These are phyloP conservation scores for Gyromitra esculenta DNA, from an alignment of 2,329 filamentous ascomycete species.

Conservation along the genomic window DNA sequence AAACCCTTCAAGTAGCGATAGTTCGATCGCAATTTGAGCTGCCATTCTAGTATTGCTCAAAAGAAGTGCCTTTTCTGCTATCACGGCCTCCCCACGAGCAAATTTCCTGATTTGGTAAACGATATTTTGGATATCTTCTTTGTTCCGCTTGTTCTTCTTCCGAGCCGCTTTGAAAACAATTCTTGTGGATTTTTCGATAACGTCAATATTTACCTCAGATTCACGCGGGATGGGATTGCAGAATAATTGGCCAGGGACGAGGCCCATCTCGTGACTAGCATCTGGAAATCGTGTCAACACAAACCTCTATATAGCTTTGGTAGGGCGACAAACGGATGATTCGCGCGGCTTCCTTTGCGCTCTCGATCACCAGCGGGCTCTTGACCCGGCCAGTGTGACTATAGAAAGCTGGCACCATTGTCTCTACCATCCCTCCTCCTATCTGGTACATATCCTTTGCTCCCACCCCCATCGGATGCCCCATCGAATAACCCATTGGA, in stretches of 20 bases:
- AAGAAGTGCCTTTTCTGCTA: conserved; percentile 76
- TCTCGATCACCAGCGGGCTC: conserved; percentile 78
- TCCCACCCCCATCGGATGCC: not conserved
- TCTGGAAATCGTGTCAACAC: conserved; percentile 69
- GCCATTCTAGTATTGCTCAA: conserved; percentile 73
- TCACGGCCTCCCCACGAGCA: conserved; percentile 73
- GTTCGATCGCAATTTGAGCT: conserved; percentile 71
- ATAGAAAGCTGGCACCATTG: conserved; percentile 95
- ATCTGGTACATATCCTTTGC: conserved; percentile 62
- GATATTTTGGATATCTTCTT: conserved; percentile 84
- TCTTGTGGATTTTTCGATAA: conserved; percentile 76
- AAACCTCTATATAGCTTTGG: conserved; percentile 58
- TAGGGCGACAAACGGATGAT: conserved; percentile 72
- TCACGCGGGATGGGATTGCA: conserved; percentile 85
- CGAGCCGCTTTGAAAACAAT: conserved; percentile 72
- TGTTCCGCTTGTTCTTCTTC: conserved; percentile 75
- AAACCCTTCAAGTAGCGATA: conserved; percentile 66
- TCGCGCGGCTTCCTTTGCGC: conserved; percentile 83
- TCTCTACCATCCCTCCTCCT: conserved; percentile 70
- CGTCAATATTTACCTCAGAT: conserved; percentile 72
- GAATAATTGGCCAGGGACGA: conserved; percentile 83
- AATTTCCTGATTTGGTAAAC: conserved; percentile 80
- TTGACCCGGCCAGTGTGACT: conserved; percentile 82
- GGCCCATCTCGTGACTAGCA: conserved; percentile 64
- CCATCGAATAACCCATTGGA: conserved; percentile 1